Base-by-base conservation (phyloP, 192 early-diverging fungal species). In the Nowakowskiella sp. region DNA sequence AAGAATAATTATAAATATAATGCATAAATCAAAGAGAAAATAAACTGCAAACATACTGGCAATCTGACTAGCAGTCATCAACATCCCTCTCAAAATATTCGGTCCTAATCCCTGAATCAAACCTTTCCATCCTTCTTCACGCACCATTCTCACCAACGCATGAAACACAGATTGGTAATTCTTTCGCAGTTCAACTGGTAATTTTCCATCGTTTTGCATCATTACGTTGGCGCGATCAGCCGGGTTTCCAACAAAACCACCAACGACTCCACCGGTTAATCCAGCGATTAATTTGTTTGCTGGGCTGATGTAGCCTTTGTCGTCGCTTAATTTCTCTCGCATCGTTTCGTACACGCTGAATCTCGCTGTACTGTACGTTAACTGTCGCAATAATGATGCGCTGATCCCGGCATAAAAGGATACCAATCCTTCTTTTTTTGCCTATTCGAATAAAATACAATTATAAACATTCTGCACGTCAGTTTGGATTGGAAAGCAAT, bases 301-400 rank as follows among this genome's bases (percentile, higher is more conserved):
- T n/a, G n/a, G n/a, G n/a, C n/a, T n/a, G n/a, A n/a, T n/a, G n/a
- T n/a, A n/a, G n/a, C n/a, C n/a, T n/a, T n/a, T n/a, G n/a, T n/a
- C n/a, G n/a, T n/a, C n/a, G n/a, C n/a, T n/a, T n/a, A 36, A 16
- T 10, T 53, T 13, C 4, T 4, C 45, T 44, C 51, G 43, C 52
- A 49, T 6, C 4, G 7, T 30, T 28, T 70, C 57, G 50, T 62
- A 72, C n/a, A 72, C 58, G 26, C 53, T 67, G 29, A 72, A 66
- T 21, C 70, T 30, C 4, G 70, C 68, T 6, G 67, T 72, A 16
- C 47, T 60, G 45, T 72, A 72, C 2, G 70, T 72, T 5, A 57
- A 43, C 44, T 67, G 67, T 4, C 70, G 45, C 50, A 72, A 45
- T 10, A 68, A 42, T 1, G 34, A 47, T 8, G 70, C 70, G n/a